Conservation (phyloP, 257 asterid genomes). For the Pogostemon cablin region DNA sequence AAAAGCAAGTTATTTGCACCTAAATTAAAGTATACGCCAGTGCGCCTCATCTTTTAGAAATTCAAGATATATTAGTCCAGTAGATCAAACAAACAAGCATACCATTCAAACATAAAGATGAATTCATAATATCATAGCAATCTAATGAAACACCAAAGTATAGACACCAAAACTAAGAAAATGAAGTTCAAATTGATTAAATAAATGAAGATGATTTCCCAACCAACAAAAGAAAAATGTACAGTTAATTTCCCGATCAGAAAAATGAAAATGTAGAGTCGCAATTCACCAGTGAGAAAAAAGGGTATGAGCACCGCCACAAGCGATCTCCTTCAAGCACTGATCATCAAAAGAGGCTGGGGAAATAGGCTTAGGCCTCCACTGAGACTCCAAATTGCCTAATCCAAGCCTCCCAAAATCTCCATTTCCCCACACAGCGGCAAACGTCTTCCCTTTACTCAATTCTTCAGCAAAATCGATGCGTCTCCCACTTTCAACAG, state of each 20-base stretch:
- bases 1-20: conserved; percentile 3
- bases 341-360: conserved; percentile 68
- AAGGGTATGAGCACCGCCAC: conserved; percentile 98
- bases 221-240: background rate
- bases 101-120: background rate
- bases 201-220: background rate
- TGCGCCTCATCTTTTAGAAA: background rate
- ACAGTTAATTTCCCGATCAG: background rate
- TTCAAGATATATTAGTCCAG: background rate
- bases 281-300: conserved; percentile 76
- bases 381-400: conserved; percentile 76
- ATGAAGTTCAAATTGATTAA: too few relatives aligned
- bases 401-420: conserved; percentile 94
- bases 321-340: conserved; percentile 69
- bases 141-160: conserved; percentile 4
- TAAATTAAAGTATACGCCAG: background rate
- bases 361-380: conserved; percentile 65
- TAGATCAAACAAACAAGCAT: conserved; percentile 2
- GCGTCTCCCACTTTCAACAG: conserved; percentile 32
- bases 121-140: background rate
- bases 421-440: conserved; percentile 96
- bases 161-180: background rate
- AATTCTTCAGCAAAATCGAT: conserved; percentile 36
- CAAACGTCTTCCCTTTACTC: conserved; percentile 55
- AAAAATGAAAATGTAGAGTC: background rate